phyloP scores from a whole-genome alignment of 2,329 filamentous ascomycete genomes.

The Emergomyces orientalis region DNA sequence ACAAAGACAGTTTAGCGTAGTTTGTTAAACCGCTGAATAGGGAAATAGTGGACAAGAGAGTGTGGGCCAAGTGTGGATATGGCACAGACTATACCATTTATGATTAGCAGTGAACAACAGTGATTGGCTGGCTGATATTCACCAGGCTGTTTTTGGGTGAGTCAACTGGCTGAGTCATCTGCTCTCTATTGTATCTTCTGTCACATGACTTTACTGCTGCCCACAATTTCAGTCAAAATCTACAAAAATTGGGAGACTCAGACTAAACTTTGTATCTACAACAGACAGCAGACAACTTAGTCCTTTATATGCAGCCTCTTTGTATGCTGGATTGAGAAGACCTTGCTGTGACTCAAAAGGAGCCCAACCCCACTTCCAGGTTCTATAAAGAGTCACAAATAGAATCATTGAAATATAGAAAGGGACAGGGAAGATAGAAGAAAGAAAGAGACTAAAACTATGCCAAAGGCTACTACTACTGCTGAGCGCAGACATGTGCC shows the following conservation, averaged over 20 bases:
- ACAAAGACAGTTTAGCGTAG: not conserved
- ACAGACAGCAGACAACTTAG: not conserved
- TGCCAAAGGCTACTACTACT: constrained; percentile 72
- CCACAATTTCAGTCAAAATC: constrained; percentile 3
- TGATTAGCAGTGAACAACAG: too few species aligned
- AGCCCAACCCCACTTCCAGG: not conserved
- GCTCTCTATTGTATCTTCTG: too few species aligned
- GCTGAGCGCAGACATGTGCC: constrained; percentile 69
- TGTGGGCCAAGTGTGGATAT: not conserved
- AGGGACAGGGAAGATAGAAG: not conserved
- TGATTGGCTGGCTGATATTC: not conserved
- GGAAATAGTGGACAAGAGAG: constrained; percentile 16
- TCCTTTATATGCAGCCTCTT: not conserved
- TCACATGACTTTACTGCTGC: not conserved
- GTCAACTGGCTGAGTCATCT: not conserved
- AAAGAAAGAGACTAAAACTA: too few species aligned
- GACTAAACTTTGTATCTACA: not conserved
- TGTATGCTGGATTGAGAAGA: not conserved
- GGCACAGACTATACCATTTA: not conserved
- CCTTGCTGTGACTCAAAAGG: not conserved
- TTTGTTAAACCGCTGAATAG: not conserved
- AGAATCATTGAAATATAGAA: not conserved
- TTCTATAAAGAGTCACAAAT: not conserved
- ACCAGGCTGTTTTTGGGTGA: constrained; percentile 29
- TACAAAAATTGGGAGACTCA: not conserved